Base-by-base conservation (phyloP, 306 rosid species). In the Casuarina cunninghamiana region DNA sequence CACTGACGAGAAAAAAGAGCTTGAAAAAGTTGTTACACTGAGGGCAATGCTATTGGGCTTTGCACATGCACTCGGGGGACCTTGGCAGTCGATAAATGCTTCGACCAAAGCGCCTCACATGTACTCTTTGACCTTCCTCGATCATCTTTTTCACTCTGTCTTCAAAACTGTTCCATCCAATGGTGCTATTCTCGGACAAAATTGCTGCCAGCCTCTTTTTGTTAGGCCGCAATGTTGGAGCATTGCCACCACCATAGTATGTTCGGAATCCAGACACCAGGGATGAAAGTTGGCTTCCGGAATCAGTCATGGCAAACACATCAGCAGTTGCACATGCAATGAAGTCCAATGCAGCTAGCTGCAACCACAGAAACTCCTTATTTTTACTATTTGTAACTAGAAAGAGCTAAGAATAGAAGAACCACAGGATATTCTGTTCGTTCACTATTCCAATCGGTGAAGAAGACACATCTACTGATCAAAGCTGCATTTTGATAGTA, bases 211-310 rank as follows among this genome's bases (percentile, higher is more conserved):
- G 77, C 83, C 97, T 87, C 78, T 89, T 93, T 85, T 95, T 95
- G 88, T 95, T 91, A 1, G 98, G 98, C 83, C 96, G 80, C 85
- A 95, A 72, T 26, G 88, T 89, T 41, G 97, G 96, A 60, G 96
- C 96, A 21, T 66, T 83, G 38, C 92, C 88, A 0, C 76, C 82
- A 1, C 99, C 97, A 57, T 83, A 91, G 80, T 95, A 92, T n/a
- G 91, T 91, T 72, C 97, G 88, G 79, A 88, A 85, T 67, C 99
- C 99, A 48, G 99, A 88, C 66, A 95, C 99, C 79, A 95, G 69
- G 49, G 99, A 95, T 53, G 99, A 93, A 70, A 95, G 90, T 91
- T 95, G 97, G 91, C 99, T 92, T 62, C 99, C 97, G 16, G 99
- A 91, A 74, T 95, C 99, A 0, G 97, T 95, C 96, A 95, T 95